phyloP scores from a whole-genome alignment of 1,284 basidiomycete species.

The Ganoderma lucidum region DNA sequence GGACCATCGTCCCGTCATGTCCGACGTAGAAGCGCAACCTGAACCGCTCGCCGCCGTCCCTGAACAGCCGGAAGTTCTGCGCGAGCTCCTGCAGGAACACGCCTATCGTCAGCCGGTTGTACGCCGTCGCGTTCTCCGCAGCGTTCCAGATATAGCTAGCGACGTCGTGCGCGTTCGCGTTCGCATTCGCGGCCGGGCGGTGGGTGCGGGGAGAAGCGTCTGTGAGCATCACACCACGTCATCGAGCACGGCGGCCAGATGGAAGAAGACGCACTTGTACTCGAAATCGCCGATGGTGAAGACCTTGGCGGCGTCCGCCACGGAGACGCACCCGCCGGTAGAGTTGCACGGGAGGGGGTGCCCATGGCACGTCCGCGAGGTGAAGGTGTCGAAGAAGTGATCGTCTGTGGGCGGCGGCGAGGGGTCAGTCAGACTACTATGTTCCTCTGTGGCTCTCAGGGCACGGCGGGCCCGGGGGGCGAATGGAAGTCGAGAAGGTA shows the following conservation, averaged over 20 bases:
- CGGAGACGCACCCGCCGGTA: slow-evolving; percentile 52
- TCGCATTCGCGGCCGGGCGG: not conserved
- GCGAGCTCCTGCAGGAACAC: slow-evolving; percentile 46
- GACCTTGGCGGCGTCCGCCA: slow-evolving; percentile 52
- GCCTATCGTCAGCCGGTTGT: slow-evolving; percentile 57
- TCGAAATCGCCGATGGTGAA: slow-evolving; percentile 56
- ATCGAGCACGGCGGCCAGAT: not conserved
- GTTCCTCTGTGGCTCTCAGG: not conserved
- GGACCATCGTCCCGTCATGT: slow-evolving; percentile 60
- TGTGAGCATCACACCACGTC: not conserved
- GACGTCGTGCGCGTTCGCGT: not conserved
- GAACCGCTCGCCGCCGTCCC: slow-evolving; percentile 44
- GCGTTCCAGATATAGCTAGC: slow-evolving; percentile 61
- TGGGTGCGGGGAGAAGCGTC: not conserved
- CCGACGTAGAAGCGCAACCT: slow-evolving; percentile 56
- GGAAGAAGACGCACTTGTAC: slow-evolving; percentile 52
- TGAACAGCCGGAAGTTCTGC: slow-evolving; percentile 44
- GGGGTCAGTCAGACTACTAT: slow-evolving; percentile 11
- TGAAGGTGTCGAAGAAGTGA: slow-evolving; percentile 59
- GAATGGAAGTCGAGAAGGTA: slow-evolving; percentile 3
- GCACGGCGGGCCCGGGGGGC: slow-evolving; percentile 4
- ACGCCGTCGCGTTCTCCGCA: slow-evolving; percentile 51
- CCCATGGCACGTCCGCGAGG: slow-evolving; percentile 55
- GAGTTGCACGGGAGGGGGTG: slow-evolving; percentile 59
- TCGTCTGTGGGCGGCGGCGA: slow-evolving; percentile 39